A percentile compares a stretch with the other conserved stretches of the same genome.
Conservation (phyloP, 495 filamentous ascomycete genomes). For the Chaetomium fimeti region DNA sequence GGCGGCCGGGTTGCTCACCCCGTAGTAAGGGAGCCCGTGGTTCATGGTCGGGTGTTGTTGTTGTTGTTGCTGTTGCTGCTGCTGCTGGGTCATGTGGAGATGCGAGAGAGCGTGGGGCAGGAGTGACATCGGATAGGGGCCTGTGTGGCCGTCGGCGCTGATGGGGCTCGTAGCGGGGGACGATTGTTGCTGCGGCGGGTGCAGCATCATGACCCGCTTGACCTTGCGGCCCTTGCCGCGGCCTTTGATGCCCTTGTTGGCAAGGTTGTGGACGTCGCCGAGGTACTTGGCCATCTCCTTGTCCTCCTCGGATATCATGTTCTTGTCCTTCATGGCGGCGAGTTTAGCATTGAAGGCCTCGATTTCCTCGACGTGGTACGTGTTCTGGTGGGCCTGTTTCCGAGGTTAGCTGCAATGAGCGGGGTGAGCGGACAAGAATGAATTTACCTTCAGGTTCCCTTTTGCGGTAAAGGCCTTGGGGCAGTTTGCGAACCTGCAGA, state of each 20-base stretch:
- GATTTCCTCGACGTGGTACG: conserved; percentile 76
- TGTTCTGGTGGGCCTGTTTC: conserved; percentile 84
- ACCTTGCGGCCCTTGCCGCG: conserved; percentile 78
- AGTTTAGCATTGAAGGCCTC: conserved; percentile 72
- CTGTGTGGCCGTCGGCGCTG: conserved; percentile 11
- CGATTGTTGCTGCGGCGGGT: not conserved
- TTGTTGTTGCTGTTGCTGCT: conserved; percentile 15
- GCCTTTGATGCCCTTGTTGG: conserved; percentile 97
- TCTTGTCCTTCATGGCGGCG: conserved; percentile 59
- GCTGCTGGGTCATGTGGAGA: conserved; percentile 19
- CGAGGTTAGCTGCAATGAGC: conserved; percentile 11
- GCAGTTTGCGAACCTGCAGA: conserved; percentile 77
- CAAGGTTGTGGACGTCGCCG: conserved; percentile 84
- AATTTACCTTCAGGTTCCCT: conserved; percentile 78
- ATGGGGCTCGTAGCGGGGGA: conserved; percentile 15
- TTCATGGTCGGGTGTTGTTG: conserved; percentile 13
- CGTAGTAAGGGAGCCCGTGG: conserved; percentile 23
- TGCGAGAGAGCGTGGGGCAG: conserved; percentile 27
- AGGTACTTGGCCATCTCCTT: conserved; percentile 86
- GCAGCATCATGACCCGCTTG: conserved; percentile 15
- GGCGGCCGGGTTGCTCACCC: conserved; percentile 29
- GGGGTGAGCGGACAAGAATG: not conserved
- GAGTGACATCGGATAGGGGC: conserved; percentile 21
- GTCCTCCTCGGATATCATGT: conserved; percentile 64
- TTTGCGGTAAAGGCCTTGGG: conserved; percentile 83